Percentiles rank a stretch among this genome's conserved stretches.
phyloP scores from a whole-genome alignment of 2,329 filamentous ascomycete species.

The Neopestalotiopsis sp. region DNA sequence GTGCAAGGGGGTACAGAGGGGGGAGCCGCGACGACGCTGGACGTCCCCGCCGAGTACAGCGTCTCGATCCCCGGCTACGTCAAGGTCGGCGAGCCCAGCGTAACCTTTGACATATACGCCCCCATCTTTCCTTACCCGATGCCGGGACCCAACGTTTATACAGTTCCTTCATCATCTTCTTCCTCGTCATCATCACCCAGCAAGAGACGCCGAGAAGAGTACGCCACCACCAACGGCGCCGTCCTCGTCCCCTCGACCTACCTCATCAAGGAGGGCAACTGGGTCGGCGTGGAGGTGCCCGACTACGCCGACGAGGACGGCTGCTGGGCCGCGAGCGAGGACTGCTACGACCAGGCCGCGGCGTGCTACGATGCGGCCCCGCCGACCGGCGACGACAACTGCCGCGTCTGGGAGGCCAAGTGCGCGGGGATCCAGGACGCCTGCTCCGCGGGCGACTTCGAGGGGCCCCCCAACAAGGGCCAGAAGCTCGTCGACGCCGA shows the following conservation, averaged over 20 bases:
- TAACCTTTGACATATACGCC: constrained; percentile 70
- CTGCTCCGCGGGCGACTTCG: constrained; percentile 49
- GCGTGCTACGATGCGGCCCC: constrained; percentile 65
- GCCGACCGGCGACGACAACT: constrained; percentile 65
- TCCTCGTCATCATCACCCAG: constrained; percentile 21
- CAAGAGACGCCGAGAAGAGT: constrained; percentile 6
- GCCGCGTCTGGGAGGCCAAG: constrained; percentile 66
- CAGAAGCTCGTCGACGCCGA: constrained; percentile 37
- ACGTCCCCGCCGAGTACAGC: constrained; percentile 52
- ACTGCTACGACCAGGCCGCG: constrained; percentile 64
- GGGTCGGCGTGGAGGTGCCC: constrained; percentile 69
- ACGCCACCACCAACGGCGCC: constrained; percentile 41
- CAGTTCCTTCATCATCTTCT: constrained; percentile 36
- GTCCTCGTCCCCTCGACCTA: constrained; percentile 62
- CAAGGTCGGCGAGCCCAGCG: constrained; percentile 54
- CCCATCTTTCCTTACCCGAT: constrained; percentile 61
- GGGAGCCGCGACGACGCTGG: constrained; percentile 49
- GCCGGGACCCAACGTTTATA: constrained; percentile 62
- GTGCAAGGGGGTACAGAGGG: constrained; percentile 52
- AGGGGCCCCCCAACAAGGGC: constrained; percentile 53
- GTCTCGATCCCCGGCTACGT: constrained; percentile 74
- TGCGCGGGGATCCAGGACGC: constrained; percentile 55
- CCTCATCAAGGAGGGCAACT: constrained; percentile 73
- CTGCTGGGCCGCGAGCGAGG: constrained; percentile 63
- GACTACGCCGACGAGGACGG: constrained; percentile 58